A percentile compares a stretch with the other conserved stretches of the same genome.
Evolutionary conservation across 2,329 filamentous ascomycete species (phyloP).

Genomic region (Diaporthe citrichinensis): DNA sequence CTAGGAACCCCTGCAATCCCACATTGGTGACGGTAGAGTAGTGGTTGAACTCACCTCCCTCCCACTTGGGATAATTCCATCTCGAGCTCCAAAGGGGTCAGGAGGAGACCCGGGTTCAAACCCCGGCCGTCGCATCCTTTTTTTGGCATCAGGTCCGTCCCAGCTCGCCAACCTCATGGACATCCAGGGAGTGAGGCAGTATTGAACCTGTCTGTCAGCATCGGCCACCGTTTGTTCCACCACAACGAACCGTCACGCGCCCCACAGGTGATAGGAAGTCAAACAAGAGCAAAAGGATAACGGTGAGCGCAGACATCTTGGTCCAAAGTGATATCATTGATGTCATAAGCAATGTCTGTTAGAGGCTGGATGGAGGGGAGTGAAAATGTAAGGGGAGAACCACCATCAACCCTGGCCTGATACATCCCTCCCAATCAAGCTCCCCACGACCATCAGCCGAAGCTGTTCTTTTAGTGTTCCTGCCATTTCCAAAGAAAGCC

Average conservation of each 20-base stretch:
- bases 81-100: neutral
- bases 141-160: neutral
- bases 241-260: neutral
- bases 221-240: neutral
- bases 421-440: neutral
- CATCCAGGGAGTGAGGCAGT: neutral
- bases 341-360: constrained; percentile 15
- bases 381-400: neutral
- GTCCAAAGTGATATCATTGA: constrained; percentile 26
- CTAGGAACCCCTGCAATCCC: neutral
- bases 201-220: neutral
- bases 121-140: constrained; percentile 45
- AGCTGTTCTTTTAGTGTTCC: neutral
- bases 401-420: neutral
- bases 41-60: constrained; percentile 42
- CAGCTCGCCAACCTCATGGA: neutral
- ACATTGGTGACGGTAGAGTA: constrained; percentile 37
- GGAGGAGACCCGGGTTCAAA: constrained; percentile 45
- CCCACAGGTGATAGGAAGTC: no score
- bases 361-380: constrained; percentile 24
- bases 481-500: neutral
- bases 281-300: neutral
- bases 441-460: neutral
- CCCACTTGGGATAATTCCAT: constrained; percentile 33
- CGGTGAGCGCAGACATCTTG: neutral